phyloP scores from a whole-genome alignment of 75 land plant genomes.

The Cunninghamia lanceolata region DNA sequence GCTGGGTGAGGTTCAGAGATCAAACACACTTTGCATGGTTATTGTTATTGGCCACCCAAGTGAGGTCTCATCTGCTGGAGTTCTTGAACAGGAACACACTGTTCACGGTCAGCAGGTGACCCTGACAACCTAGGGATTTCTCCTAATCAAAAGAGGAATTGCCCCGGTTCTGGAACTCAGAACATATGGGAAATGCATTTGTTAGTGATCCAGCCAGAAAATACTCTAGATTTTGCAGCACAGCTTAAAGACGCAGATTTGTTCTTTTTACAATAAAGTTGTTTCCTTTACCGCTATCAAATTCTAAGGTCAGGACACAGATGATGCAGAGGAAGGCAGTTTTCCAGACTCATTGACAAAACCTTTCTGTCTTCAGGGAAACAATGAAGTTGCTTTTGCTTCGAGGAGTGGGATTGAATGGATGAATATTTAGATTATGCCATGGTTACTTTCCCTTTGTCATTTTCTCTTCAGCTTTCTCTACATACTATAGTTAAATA shows the following conservation, averaged over 20 bases:
- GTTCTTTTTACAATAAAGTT: neutral
- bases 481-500: constrained; percentile 2
- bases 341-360: neutral
- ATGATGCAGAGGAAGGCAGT: neutral
- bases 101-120: neutral
- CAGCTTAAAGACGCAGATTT: neutral
- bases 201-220: neutral
- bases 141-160: neutral
- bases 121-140: neutral
- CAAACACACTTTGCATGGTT: neutral
- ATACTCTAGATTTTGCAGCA: neutral
- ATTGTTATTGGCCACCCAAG: neutral
- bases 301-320: neutral
- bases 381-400: neutral
- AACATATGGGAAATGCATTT: neutral
- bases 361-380: neutral
- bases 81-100: neutral
- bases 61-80: neutral
- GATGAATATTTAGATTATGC: constrained; percentile 1
- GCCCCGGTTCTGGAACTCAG: neutral
- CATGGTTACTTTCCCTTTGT: constrained; percentile 4
- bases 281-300: neutral
- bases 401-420: neutral
- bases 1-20: neutral
- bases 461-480: constrained; percentile 13